Evolutionary conservation across 495 filamentous ascomycete species (phyloP), one percentile per base, ranked within the genome.

Genomic region (Acidomyces sp.): DNA sequence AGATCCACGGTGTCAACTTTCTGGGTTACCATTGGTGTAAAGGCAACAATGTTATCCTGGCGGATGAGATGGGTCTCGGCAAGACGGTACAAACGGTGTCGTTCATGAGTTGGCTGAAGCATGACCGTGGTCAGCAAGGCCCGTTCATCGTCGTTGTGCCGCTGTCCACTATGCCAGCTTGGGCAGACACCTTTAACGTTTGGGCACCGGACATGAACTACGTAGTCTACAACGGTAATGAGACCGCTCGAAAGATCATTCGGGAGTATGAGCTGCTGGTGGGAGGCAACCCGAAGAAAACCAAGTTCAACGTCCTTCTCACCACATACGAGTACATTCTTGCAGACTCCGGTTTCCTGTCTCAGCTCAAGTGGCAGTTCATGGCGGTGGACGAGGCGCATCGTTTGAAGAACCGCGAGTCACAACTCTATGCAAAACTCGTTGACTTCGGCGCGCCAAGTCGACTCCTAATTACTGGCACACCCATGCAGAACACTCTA

Each of bases 81-180:
- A 99, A 99, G 65, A 99, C 90, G 0, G 88, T 99, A 2, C 90
- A 99, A 60, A 95, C 88, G 1, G 86, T 99, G 16, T 70, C 90
- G 0, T 96, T 96, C 59, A 79, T 95, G 66, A 94, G 88, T 56
- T 96, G 92, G 87, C 70, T 99, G 45, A 80, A 86, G n/a, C 87
- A 95, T 63, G 79, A 84, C 30, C 69, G 88, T 40, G 68, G 68
- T 34, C 92, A 96, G 54, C 77, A 96, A 61, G 90, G 90, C 0
- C 90, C 90, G 0, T 96, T 95, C 60, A 71, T 99, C 24, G 85
- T 94, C 29, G 84, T 99, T 18, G 90, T 93, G 10, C 90, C 90
- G 2, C 68, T 96, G 20, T 93, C 87, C 16, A 94, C 92, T 13
- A 88, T 99, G 62, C 87, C 90, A 7, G 83, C 90, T 9, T 99